Conservation (phyloP, 2,329 filamentous ascomycete species). For the Diplodia scrobiculata region DNA sequence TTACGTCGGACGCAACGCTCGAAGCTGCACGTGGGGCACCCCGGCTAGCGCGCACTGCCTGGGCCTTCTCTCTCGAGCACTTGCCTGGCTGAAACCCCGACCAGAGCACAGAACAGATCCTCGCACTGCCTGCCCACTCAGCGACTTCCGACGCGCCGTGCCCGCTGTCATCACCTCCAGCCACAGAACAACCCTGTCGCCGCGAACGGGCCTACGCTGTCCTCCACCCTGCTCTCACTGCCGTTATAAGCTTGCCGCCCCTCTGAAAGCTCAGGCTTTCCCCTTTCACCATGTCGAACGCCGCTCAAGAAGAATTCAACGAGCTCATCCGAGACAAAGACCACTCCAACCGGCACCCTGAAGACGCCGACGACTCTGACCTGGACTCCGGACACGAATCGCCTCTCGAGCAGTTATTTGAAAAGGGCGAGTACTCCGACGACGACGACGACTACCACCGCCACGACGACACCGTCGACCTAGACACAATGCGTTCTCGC, state of each 20-base stretch:
- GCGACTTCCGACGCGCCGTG: constrained; percentile 25
- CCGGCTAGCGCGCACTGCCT: constrained; percentile 21
- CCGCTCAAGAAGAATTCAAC: constrained; percentile 57
- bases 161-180: constrained; percentile 19
- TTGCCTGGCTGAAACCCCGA: constrained; percentile 23
- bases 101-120: constrained; percentile 28
- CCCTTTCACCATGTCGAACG: constrained; percentile 36
- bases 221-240: constrained; percentile 10
- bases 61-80: constrained; percentile 15
- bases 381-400: constrained; percentile 56
- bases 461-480: constrained; percentile 44
- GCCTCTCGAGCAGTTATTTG: constrained; percentile 55
- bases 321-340: constrained; percentile 54
- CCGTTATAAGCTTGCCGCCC: constrained; percentile 28
- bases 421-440: constrained; percentile 59
- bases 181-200: constrained; percentile 20
- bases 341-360: constrained; percentile 49
- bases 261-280: constrained; percentile 23
- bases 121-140: constrained; percentile 22
- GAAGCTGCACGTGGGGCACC: constrained; percentile 20
- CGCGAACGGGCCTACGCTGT: constrained; percentile 20
- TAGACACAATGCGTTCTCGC: constrained; percentile 55
- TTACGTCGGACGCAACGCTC: background rate
- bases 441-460: constrained; percentile 51
- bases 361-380: constrained; percentile 55